Evolutionary conservation across 2,329 filamentous ascomycete species (phyloP), one percentile per base, ranked within the genome.

Genomic region (Venturia aucupariae): DNA sequence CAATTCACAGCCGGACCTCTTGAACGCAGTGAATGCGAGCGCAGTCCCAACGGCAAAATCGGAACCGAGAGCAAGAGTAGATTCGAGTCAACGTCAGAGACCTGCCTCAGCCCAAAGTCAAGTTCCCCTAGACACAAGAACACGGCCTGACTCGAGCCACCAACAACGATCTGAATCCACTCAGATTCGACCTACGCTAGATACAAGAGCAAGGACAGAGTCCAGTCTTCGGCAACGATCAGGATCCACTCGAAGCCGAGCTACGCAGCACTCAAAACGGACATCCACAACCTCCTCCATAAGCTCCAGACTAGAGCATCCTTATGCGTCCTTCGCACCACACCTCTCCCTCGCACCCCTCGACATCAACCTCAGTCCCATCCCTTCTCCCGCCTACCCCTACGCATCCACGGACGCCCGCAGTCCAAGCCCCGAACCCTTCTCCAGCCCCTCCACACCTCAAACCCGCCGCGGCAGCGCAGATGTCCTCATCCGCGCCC

Each of bases 201-300:
- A 8, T 8, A 27, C 5, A 24, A 27, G 42, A 62, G 24, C 13
- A 17, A 48, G n/a, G 15, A n/a, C n/a, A 51, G n/a, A 24, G 11
- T 42, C 39, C 2, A 51, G 17, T 35, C 42, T 19, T 32, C 44
- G n/a, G 13, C 60, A 17, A 38, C 42, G 32, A 35, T 51, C 39
- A 35, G 22, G 22, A 15, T 48, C 32, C 6, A 38, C 41, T n/a
- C 41, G n/a, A n/a, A 57, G 51, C 51, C 51, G 30, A 35, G 51
- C 30, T 8, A 57, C 2, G 19, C 51, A 32, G 30, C 51, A 57
- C 30, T 57, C 51, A 27, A 57, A 57, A 15, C 51, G 27, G 2
- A 57, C 51, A 32, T 57, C 51, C n/a, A 51, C 60, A 22, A 46
- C 41, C 60, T 51, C 39, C 41, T 62, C 60, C n/a, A 62, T 62